Conservation (phyloP, 805 yeast genomes). For the Kuraishia piskuri region DNA sequence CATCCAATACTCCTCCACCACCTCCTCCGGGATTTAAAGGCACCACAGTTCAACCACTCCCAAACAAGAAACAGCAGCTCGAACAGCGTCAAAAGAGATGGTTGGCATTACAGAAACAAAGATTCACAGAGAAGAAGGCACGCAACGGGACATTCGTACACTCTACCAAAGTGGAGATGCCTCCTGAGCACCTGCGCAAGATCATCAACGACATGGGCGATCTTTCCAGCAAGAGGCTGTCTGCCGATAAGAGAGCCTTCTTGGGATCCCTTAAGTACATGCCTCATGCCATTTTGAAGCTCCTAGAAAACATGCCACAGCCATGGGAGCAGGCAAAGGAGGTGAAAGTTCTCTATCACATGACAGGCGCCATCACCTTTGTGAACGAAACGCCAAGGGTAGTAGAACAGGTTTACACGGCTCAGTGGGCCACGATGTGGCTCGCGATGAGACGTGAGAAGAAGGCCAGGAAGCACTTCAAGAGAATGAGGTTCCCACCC, state of each 20-base stretch:
- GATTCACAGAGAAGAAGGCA: conserved; percentile 32
- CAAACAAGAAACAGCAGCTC: conserved; percentile 17
- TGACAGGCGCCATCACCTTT: conserved; percentile 90
- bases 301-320: conserved; percentile 94
- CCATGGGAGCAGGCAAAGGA: conserved; percentile 93
- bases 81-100: conserved; percentile 44
- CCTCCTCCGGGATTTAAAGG: conserved; percentile 24
- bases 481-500: conserved; percentile 89
- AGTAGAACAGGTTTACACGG: conserved; percentile 80
- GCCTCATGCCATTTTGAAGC: conserved; percentile 90
- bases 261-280: conserved; percentile 87
- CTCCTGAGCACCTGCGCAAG: conserved; percentile 86
- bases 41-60: conserved; percentile 15
- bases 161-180: conserved; percentile 71
- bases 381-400: conserved; percentile 90
- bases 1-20: conserved; percentile 13
- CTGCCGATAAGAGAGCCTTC: conserved; percentile 79
- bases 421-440: conserved; percentile 97
- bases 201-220: conserved; percentile 81
- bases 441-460: conserved; percentile 89
- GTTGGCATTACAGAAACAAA: conserved; percentile 52
- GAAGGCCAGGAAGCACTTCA: conserved; percentile 81
- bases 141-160: conserved; percentile 39
- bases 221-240: conserved; percentile 66
- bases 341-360: conserved; percentile 83